Base-by-base conservation (phyloP, 1,284 basidiomycete genomes). In the Cutaneotrichosporon cavernicola region DNA sequence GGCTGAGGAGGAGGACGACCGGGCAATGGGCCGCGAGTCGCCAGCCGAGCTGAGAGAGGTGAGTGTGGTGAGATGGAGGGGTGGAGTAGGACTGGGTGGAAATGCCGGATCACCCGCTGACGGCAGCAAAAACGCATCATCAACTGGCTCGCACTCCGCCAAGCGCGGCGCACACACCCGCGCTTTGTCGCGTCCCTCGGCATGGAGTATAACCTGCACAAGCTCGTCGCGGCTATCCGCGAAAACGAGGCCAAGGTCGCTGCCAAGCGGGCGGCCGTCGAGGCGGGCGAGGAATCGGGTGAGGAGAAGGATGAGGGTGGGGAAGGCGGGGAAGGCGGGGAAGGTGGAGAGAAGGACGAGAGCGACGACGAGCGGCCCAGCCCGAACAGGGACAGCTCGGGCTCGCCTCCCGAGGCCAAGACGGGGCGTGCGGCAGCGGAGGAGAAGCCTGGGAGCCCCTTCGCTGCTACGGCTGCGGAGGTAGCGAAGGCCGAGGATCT, bases 61-160 rank as follows among this genome's bases (percentile, higher is more conserved):
- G 49, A 50, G 70, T 67, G 1, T 1, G 22, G 21, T 8, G 7
- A 36, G 9, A 8, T 1, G 11, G 21, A 22, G 56, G 34, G 10
- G 22, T 11, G 26, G 49, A 49, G 21, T 8, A 49, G 26, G 26
- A 26, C 26, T 26, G 26, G 26, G 26, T 26, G 26, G 26, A 26
- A 26, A 26, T 3, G 26, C 26, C 26, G 26, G 47, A 49, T 26
- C 34, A 38, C 53, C 5, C n/a, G 47, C 61, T 65, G 32, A 63
- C 53, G 13, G 9, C 55, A 69, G 63, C 60, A 62, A 36, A 63
- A 77, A 69, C 65, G 65, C 36, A 73, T 73, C 36, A 70, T 72
- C 38, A 73, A 68, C 34, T 79, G 76, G 76, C 69, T 72, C 30
- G 76, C 70, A 4, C 56, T 77, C 11, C 72, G 78, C n/a, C 58